These are phyloP conservation scores for Brassica hybrid DNA, from an alignment of 441 rosid genomes.

Conservation along the genomic window DNA sequence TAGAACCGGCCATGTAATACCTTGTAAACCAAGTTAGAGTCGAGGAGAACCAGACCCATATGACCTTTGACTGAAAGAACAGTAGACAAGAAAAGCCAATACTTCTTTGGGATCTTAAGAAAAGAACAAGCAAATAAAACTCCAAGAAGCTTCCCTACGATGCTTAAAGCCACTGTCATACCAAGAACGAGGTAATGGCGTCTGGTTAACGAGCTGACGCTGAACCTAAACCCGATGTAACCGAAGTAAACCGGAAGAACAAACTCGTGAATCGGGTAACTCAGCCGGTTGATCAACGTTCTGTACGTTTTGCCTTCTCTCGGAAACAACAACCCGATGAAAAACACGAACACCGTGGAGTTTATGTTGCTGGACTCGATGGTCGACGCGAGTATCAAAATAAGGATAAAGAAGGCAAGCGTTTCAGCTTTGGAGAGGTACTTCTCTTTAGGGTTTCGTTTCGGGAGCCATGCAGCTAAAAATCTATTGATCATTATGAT, in stretches of 20 bases:
- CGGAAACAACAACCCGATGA: constrained; percentile 74
- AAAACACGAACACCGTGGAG: constrained; percentile 57
- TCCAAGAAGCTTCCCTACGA: constrained; percentile 61
- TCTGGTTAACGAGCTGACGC: constrained; percentile 33
- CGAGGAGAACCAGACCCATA: constrained; percentile 61
- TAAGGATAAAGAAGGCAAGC: constrained; percentile 50
- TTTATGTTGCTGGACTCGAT: constrained; percentile 52
- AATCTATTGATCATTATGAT: constrained; percentile 53
- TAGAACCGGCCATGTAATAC: constrained; percentile 14
- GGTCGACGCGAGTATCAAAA: constrained; percentile 44
- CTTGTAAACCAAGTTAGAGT: constrained; percentile 28
- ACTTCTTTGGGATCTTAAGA: constrained; percentile 56
- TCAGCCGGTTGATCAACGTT: constrained; percentile 65
- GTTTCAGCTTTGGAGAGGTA: constrained; percentile 67
- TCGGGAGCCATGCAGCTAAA: constrained; percentile 62
- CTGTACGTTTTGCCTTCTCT: constrained; percentile 80
- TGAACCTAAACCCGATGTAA: constrained; percentile 72
- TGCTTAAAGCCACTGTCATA: constrained; percentile 48
- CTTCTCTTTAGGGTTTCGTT: constrained; percentile 57
- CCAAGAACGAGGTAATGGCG: constrained; percentile 39
- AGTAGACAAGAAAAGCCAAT: constrained; percentile 60
- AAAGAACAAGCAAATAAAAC: constrained; percentile 59
- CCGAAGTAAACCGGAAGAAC: constrained; percentile 85
- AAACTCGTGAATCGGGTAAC: constrained; percentile 72
- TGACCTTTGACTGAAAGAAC: constrained; percentile 79